Evolutionary conservation across 2,329 filamentous ascomycete genomes (phyloP), one percentile per base, ranked within the genome.

Genomic region (Botrytis squamosa): DNA sequence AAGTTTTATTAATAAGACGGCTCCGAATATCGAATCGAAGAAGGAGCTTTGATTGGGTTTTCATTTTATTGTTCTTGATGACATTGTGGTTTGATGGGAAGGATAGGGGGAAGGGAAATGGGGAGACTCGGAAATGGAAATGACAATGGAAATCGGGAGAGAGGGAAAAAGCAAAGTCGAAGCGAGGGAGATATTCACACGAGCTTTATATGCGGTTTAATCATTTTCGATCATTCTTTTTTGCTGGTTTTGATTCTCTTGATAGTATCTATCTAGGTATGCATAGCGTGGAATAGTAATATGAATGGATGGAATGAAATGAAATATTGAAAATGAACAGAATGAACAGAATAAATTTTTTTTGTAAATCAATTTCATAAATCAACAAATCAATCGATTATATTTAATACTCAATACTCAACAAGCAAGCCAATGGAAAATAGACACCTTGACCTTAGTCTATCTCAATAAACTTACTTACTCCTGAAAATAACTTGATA

Each of bases 1-100:
- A 71, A 83, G 79, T 38, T 83, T 89, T 80, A 90, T 91, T 77
- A 82, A 84, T n/a, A 84, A 87, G 80, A 83, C 71, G 9, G 71
- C 63, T n/a, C 46, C 52, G 3, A 8, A 36, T 22, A 22, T 42
- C 29, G 71, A 76, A 60, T 71, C 72, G 7, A 76, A 76, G 65
- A 76, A 76, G 38, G 75, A 76, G 57, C 69, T 76, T 16, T 76
- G 65, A 29, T 52, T 38, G 20, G 14, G 14, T 18, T 55, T 63
- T n/a, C 8, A 7, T 63, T 40, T 42, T 18, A 12, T 42, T 40
- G 7, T n/a, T 40, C 22, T 62, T 40, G 12, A 40, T 62, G 22
- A 2, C 20, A 14, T 22, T 38, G 38, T 63, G 36, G 22, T 9
- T 42, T 12, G 49, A 72, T 60, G 14, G 60, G n/a, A 25, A 20